Evolutionary conservation across 352 stramenopile species (phyloP), one percentile per base, ranked within the genome.

Genomic region (Phytophthora pseudosyringae): DNA sequence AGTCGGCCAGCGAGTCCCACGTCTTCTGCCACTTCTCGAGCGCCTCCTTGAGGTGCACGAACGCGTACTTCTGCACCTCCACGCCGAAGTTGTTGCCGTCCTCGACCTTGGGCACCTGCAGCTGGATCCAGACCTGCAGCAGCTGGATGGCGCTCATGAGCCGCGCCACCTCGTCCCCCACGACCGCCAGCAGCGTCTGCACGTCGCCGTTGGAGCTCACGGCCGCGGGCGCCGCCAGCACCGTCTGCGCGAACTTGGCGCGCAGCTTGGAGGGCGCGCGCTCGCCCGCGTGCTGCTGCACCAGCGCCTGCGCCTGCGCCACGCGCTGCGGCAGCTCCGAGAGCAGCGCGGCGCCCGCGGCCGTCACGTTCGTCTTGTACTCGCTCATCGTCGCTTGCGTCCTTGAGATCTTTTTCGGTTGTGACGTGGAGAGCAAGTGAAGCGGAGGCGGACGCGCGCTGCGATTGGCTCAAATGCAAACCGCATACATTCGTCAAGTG

Each of bases 71-170:
- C 65, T 95, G 86, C 70, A 95, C 86, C 61, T 95, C 86, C 41
- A 95, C 86, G 56, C 86, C 86, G 74, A 95, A 95, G 70, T 95
- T 95, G 75, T 95, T 95, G 68, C 86, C 86, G 63, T 95, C 86
- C 32, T 80, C 81, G 47, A 93, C 78, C 64, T 85, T 86, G 29
- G 86, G 86, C 39, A 93, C 80, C 26, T 85, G 77, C 54, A 95
- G 67, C 54, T 86, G 74, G 36, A 95, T 88, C 86, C 86, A 95
- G 26, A 81, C 61, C 68, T 86, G 67, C 50, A 94, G 73, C 64
- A 71, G 62, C 59, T 87, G 64, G 29, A 91, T 72, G 47, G 77
- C 45, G 1, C 49, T 60, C 39, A 92, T 54, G 13, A 81, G 71
- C 1, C 61, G 73, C 47, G 83, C 70, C 26, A 94, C 64, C 57